These are phyloP conservation scores for Hygrophorus russula DNA, from an alignment of 768 basidiomycete genomes.

Conservation along the genomic window DNA sequence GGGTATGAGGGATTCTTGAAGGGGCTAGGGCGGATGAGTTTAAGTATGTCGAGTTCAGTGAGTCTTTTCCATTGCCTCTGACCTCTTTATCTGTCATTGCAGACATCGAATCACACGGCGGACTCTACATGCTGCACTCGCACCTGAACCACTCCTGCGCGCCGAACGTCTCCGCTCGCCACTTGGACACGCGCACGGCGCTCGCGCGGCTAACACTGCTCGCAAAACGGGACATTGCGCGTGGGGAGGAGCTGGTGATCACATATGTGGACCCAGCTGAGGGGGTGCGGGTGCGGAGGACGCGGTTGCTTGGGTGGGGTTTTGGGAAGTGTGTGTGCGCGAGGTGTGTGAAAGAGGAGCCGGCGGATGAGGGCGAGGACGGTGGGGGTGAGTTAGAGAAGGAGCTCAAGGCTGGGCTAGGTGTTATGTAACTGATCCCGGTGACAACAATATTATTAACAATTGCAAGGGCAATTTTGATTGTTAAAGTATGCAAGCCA, in stretches of 20 bases:
- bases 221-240: conserved; percentile 50
- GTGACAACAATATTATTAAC: too few species aligned
- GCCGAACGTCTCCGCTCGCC: conserved; percentile 72
- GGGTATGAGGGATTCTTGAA: conserved; percentile 61
- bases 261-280: conserved; percentile 70
- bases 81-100: background rate
- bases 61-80: background rate
- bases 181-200: conserved; percentile 56
- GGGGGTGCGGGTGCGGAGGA: conserved; percentile 33
- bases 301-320: conserved; percentile 58
- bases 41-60: conserved; percentile 41
- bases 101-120: conserved; percentile 83
- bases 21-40: conserved; percentile 65
- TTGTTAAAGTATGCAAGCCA: too few species aligned
- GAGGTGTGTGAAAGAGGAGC: conserved; percentile 51
- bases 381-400: conserved; percentile 31
- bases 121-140: conserved; percentile 76
- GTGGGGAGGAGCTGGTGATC: conserved; percentile 66
- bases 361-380: conserved; percentile 11
- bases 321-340: conserved; percentile 61
- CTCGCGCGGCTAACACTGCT: conserved; percentile 67
- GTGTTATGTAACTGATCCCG: conserved; percentile 39
- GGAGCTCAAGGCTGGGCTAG: conserved; percentile 56
- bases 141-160: conserved; percentile 80
- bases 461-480: too few species aligned